phyloP scores from a whole-genome alignment of 208 protist genomes.

The Leishmania lainsoni region DNA sequence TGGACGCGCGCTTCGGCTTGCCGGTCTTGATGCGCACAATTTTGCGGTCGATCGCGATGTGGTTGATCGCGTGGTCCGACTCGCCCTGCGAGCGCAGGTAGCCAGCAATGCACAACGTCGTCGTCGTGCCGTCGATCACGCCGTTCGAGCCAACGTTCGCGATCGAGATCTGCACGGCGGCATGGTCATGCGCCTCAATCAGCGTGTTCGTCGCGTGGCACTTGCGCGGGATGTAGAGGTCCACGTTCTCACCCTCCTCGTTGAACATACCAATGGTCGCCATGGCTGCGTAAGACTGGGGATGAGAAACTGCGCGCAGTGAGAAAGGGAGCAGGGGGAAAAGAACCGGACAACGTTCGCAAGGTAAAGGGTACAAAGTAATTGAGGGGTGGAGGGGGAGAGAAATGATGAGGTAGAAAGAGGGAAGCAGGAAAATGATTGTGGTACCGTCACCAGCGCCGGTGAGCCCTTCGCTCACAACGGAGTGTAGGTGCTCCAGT shows the following conservation, averaged over 20 bases:
- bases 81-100: conserved; percentile 94
- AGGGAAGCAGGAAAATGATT: not conserved
- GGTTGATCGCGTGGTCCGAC: conserved; percentile 95
- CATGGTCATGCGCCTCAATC: conserved; percentile 95
- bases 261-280: conserved; percentile 91
- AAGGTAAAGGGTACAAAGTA: not conserved
- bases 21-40: conserved; percentile 88
- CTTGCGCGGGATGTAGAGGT: conserved; percentile 97
- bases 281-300: conserved; percentile 44
- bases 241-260: conserved; percentile 92
- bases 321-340: not conserved
- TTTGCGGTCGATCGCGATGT: conserved; percentile 85
- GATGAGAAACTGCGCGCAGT: not conserved
- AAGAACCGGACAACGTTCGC: not conserved
- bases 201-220: conserved; percentile 96
- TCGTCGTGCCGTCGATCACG: conserved; percentile 91
- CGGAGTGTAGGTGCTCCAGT: not conserved
- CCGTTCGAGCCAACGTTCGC: conserved; percentile 93
- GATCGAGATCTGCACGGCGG: conserved; percentile 96
- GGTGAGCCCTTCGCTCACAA: not conserved
- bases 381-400: not conserved
- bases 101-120: conserved; percentile 94
- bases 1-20: conserved; percentile 75
- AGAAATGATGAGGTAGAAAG: not conserved
- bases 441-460: not conserved